These are phyloP conservation scores for Penicillium fimorum DNA, from an alignment of 495 filamentous ascomycete genomes.

Conservation along the genomic window DNA sequence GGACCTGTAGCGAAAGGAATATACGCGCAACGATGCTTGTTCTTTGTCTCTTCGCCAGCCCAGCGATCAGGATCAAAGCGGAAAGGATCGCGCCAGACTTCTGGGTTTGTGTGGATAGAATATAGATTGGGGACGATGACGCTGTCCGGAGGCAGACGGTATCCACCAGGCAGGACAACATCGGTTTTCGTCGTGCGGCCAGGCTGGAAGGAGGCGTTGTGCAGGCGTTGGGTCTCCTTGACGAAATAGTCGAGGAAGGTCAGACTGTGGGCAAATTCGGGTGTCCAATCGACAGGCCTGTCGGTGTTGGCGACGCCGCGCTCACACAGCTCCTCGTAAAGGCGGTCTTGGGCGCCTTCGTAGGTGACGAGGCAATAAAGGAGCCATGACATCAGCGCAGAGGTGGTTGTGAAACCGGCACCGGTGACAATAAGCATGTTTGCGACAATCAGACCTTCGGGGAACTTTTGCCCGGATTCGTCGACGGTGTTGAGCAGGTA, in stretches of 20 bases:
- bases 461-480: constrained; percentile 51
- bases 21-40: constrained; percentile 42
- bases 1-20: constrained; percentile 52
- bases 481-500: constrained; percentile 48
- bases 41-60: constrained; percentile 47
- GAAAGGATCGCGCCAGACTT: constrained; percentile 48
- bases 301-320: constrained; percentile 34
- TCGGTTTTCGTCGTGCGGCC: constrained; percentile 51
- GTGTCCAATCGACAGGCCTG: constrained; percentile 27
- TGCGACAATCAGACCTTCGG: constrained; percentile 32
- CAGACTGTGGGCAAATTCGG: constrained; percentile 43
- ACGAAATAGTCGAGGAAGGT: constrained; percentile 53
- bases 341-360: constrained; percentile 48
- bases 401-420: constrained; percentile 58
- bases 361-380: constrained; percentile 52
- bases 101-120: constrained; percentile 52
- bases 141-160: constrained; percentile 42
- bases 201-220: constrained; percentile 57
- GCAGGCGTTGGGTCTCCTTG: constrained; percentile 56
- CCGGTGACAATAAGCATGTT: constrained; percentile 39
- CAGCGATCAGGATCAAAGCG: constrained; percentile 57
- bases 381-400: constrained; percentile 51
- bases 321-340: constrained; percentile 53
- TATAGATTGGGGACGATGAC: constrained; percentile 49
- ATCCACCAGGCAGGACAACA: constrained; percentile 55